Percentiles rank a stretch among this genome's conserved stretches.
phyloP scores from a whole-genome alignment of 768 basidiomycete genomes.

The Tricholoma sp. region DNA sequence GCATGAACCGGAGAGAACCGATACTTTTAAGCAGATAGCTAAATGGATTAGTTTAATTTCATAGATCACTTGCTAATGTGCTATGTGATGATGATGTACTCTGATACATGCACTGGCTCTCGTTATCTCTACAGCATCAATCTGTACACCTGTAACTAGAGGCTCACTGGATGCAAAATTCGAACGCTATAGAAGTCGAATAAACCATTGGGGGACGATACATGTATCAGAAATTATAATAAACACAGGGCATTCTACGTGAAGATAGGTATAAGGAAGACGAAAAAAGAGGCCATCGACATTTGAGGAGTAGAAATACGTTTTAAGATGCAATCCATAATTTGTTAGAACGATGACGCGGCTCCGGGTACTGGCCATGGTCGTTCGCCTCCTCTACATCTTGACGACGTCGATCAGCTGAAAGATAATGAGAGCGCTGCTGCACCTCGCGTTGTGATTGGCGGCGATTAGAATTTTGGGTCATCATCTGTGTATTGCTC shows the following conservation, averaged over 20 bases:
- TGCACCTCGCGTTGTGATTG: constrained; percentile 9
- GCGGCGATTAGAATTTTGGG: constrained; percentile 13
- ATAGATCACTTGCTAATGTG: no score
- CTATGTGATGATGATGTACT: no score
- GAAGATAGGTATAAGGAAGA: not conserved
- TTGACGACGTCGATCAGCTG: not conserved
- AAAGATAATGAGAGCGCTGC: constrained; percentile 4
- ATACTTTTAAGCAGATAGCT: constrained; percentile 43
- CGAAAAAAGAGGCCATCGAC: not conserved
- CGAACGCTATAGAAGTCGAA: no score
- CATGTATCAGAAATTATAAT: not conserved
- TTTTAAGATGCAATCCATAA: not conserved
- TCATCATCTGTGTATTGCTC: constrained; percentile 6
- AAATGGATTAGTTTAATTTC: constrained; percentile 19
- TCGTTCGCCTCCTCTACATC: not conserved
- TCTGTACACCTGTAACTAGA: no score
- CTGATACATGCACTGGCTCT: no score
- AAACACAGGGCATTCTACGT: not conserved
- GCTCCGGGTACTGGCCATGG: not conserved
- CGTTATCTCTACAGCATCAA: no score
- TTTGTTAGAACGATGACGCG: not conserved
- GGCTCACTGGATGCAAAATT: no score
- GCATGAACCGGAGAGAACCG: constrained; percentile 49
- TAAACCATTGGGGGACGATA: not conserved
- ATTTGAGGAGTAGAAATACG: not conserved